Percentiles rank a stretch among this genome's conserved stretches.
phyloP scores from a whole-genome alignment of 164 flowering plant species.

The Echeveria elegans region DNA sequence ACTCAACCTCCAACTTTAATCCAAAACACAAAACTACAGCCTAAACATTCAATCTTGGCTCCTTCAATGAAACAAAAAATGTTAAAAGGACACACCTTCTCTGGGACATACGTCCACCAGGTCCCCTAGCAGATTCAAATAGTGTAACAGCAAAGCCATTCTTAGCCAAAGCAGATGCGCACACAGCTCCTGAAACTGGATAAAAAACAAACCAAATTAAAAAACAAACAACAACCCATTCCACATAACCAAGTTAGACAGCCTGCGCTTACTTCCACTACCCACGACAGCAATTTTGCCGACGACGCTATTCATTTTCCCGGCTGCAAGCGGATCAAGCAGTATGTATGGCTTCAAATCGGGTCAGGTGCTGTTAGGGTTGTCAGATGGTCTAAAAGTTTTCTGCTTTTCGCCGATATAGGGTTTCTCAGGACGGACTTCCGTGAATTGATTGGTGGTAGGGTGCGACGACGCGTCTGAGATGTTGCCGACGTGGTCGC shows the following conservation, averaged over 20 bases:
- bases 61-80: neutral
- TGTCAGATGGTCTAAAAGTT: neutral
- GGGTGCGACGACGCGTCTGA: neutral
- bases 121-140: constrained; percentile 80
- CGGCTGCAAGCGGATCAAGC: neutral
- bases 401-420: neutral
- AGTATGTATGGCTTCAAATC: neutral
- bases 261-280: constrained; percentile 40
- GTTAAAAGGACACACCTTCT: constrained; percentile 38
- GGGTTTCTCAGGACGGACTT: neutral
- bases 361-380: neutral
- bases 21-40: neutral
- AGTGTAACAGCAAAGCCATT: constrained; percentile 65
- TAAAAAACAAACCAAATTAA: constrained; percentile 5
- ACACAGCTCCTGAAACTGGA: constrained; percentile 80
- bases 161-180: constrained; percentile 60
- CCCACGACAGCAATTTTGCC: constrained; percentile 51
- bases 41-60: neutral
- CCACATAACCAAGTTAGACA: neutral
- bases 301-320: constrained; percentile 10
- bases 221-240: neutral
- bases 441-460: neutral
- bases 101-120: constrained; percentile 88
- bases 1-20: neutral
- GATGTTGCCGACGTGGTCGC: neutral